Base-by-base conservation (phyloP, 2,329 filamentous ascomycete genomes). In the Helminthosporium solani region DNA sequence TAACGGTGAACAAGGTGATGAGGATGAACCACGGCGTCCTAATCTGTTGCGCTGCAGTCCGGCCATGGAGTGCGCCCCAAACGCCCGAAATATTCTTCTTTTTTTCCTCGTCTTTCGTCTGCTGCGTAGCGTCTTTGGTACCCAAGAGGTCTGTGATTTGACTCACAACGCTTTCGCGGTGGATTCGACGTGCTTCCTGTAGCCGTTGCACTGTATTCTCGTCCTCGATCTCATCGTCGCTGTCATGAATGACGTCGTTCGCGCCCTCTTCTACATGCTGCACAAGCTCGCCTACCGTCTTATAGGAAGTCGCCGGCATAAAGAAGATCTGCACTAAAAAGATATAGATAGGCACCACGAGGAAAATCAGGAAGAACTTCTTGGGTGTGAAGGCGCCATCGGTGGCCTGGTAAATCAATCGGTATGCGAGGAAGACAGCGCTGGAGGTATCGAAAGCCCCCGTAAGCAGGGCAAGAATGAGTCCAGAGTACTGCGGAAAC, bases 31-130 rank as follows among this genome's bases (percentile, higher is more conserved):
- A 96, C 0, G 86, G 86, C 2, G 86, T 88, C 7, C 73, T 69
- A 55, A 96, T 86, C 70, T 96, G 91, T 59, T 88, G 73, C 18
- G 77, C 61, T 0, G 88, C 87, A 0, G 86, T 81, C 54, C 78
- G 76, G 40, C 84, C 83, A 64, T 96, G 91, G 71, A 96, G 81
- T 18, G 86, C 86, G 20, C 91, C 91, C 87, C 89, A 96, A 27
- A 96, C 87, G 3, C 89, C 90, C 15, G 84, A 87, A 8, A 78
- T 80, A 40, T 81, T 77, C 51, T 87, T 86, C 63, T 85, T 86
- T 57, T 79, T 77, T 63, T 88, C 85, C 68, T 92, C 87, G 40
- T 70, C 58, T 51, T 80, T 75, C 4, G 80, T 78, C 50, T 90
- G 86, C 52, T 83, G 75, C 44, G 83, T 78, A 19, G 80, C 84